These are phyloP conservation scores for Podosphaera leucotricha DNA, from an alignment of 2,329 filamentous ascomycete genomes.

Conservation along the genomic window DNA sequence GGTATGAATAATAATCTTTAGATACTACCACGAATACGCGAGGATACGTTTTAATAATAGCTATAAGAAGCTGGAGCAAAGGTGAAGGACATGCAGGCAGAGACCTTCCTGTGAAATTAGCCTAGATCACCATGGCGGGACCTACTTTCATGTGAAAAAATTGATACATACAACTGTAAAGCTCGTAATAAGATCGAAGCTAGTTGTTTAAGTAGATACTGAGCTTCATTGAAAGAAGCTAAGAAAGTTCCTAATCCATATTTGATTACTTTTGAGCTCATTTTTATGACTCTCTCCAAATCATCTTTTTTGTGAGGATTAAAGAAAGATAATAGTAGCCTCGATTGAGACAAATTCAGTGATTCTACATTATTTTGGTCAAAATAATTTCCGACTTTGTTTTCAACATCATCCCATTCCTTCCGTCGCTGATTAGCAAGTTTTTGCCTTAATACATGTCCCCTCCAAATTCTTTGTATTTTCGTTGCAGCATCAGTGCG, in stretches of 20 bases:
- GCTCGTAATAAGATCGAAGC: slow-evolving; percentile 9
- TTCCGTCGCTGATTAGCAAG: slow-evolving; percentile 33
- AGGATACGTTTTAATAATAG: slow-evolving; percentile 7
- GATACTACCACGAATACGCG: slow-evolving; percentile 10
- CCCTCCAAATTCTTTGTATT: slow-evolving; percentile 68
- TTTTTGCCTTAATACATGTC: slow-evolving; percentile 36
- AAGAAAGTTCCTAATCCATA: slow-evolving; percentile 18
- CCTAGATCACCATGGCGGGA: not conserved
- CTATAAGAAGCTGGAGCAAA: slow-evolving; percentile 10
- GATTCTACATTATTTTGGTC: not conserved
- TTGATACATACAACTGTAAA: slow-evolving; percentile 10
- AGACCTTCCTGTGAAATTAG: slow-evolving; percentile 6
- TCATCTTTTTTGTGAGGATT: slow-evolving; percentile 23
- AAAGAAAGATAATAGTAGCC: slow-evolving; percentile 25
- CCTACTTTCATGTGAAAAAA: not conserved
- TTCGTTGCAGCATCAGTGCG: slow-evolving; percentile 46
- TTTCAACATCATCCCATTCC: slow-evolving; percentile 32
- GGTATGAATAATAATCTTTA: slow-evolving; percentile 12
- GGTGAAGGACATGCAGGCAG: slow-evolving; percentile 4
- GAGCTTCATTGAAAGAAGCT: slow-evolving; percentile 5
- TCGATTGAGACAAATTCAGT: slow-evolving; percentile 10
- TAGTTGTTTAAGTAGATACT: slow-evolving; percentile 8
- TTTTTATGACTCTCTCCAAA: slow-evolving; percentile 22
- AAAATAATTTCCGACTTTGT: not conserved
- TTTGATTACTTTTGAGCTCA: slow-evolving; percentile 15